These are phyloP conservation scores for Fusarium lateritium DNA, from an alignment of 2,329 filamentous ascomycete species.

Conservation along the genomic window DNA sequence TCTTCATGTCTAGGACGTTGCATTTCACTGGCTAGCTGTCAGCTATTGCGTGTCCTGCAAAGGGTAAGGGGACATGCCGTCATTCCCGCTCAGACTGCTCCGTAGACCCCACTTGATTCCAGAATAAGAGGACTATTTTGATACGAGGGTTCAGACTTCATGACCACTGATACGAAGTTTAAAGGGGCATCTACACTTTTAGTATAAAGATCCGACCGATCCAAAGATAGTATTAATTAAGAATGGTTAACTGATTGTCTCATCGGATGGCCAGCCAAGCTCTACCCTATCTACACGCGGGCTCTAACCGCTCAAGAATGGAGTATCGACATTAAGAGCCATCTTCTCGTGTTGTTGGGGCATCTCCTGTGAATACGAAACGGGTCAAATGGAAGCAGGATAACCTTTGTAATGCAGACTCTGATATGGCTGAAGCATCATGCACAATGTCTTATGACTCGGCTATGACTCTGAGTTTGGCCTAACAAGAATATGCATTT, in stretches of 20 bases:
- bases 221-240: too few species aligned
- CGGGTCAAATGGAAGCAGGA: neutral
- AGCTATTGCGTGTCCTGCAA: slow-evolving; percentile 16
- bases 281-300: too few species aligned
- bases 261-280: too few species aligned
- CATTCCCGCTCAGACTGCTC: slow-evolving; percentile 27
- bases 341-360: neutral
- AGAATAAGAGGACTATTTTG: slow-evolving; percentile 13
- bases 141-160: slow-evolving; percentile 17
- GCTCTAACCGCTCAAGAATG: neutral
- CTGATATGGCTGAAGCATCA: neutral
- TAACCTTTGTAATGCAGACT: neutral
- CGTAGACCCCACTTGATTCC: slow-evolving; percentile 27
- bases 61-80: slow-evolving; percentile 31
- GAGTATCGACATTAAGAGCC: neutral
- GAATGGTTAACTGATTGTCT: too few species aligned
- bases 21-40: slow-evolving; percentile 9
- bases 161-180: neutral
- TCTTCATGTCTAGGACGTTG: neutral
- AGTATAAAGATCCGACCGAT: too few species aligned
- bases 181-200: neutral
- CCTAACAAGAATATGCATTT: neutral
- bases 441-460: neutral
- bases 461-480: neutral
- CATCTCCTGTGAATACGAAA: neutral